These are phyloP conservation scores for Candida chilensis DNA, from an alignment of 805 yeast species.

Conservation along the genomic window DNA sequence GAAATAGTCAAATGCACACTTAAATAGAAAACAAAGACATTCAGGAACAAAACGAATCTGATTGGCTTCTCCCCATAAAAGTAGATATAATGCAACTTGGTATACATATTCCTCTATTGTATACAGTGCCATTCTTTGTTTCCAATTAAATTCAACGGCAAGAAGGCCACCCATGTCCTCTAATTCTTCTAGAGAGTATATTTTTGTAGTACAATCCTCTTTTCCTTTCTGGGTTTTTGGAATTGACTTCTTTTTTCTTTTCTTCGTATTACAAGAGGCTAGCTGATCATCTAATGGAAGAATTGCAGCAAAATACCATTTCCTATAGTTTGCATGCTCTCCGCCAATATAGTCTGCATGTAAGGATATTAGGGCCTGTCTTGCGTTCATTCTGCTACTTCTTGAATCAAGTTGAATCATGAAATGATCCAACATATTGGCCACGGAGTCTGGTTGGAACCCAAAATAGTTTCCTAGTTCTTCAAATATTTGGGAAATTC, in stretches of 20 bases:
- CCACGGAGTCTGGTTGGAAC: conserved; percentile 71
- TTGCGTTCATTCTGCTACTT: conserved; percentile 68
- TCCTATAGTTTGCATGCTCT: conserved; percentile 73
- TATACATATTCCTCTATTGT: conserved; percentile 50
- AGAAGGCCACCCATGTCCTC: conserved; percentile 9
- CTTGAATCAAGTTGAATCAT: conserved; percentile 81
- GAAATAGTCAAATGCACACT: conserved; percentile 14
- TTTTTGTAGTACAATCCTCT: conserved; percentile 26
- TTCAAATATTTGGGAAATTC: conserved; percentile 52
- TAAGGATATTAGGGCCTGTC: conserved; percentile 60
- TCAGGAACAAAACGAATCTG: conserved; percentile 46
- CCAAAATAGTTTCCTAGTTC: conserved; percentile 63
- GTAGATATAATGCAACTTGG: conserved; percentile 54
- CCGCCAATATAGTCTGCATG: conserved; percentile 95
- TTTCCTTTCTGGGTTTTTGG: conserved; percentile 26
- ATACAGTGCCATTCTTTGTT: conserved; percentile 44
- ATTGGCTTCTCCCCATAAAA: conserved; percentile 75
- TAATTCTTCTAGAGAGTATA: conserved; percentile 19
- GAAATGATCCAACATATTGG: conserved; percentile 75
- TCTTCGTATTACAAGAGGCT: conserved; percentile 47
- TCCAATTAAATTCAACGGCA: conserved; percentile 46
- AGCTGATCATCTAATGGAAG: conserved; percentile 65
- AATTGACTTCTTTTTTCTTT: conserved; percentile 26
- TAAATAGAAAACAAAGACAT: conserved; percentile 21
- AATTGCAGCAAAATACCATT: conserved; percentile 90